phyloP scores from a whole-genome alignment of 345 rosid species.

The Salix viminalis region DNA sequence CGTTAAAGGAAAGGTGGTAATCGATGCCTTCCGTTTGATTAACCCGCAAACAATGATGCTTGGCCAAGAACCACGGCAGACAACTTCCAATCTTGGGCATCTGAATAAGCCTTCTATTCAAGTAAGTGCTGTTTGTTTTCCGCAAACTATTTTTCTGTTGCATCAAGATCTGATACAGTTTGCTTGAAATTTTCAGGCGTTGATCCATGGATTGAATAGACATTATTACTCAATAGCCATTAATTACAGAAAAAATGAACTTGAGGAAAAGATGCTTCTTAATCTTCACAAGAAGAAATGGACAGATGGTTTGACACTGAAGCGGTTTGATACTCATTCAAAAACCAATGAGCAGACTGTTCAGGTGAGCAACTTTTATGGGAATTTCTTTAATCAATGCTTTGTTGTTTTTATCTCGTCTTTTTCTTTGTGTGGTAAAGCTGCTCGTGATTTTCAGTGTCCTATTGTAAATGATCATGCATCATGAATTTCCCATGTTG shows the following conservation, averaged over 20 bases:
- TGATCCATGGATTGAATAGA: conserved; percentile 96
- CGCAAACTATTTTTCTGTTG: not conserved
- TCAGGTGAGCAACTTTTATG: conserved; percentile 47
- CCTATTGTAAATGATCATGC: not conserved
- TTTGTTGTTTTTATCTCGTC: not conserved
- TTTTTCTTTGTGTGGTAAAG: not conserved
- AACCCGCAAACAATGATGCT: conserved; percentile 99
- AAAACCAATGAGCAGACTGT: conserved; percentile 47
- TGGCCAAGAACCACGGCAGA: conserved; percentile 98
- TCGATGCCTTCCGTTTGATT: conserved; percentile 94
- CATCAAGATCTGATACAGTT: conserved; percentile 9
- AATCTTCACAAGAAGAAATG: conserved; percentile 99
- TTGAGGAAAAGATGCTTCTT: conserved; percentile 94
- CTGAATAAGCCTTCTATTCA: conserved; percentile 97
- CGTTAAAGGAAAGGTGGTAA: conserved; percentile 96
- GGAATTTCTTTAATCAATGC: not conserved
- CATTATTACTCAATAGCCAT: conserved; percentile 98
- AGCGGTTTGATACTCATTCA: conserved; percentile 80
- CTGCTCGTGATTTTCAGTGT: not conserved
- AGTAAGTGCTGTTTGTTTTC: conserved; percentile 33
- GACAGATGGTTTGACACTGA: conserved; percentile 95
- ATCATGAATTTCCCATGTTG: not conserved
- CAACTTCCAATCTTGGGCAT: conserved; percentile 97
- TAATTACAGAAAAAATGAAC: conserved; percentile 94
- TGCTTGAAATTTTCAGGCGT: conserved; percentile 50